These are phyloP conservation scores for Candida gorgasii DNA, from an alignment of 805 yeast species.

Conservation along the genomic window DNA sequence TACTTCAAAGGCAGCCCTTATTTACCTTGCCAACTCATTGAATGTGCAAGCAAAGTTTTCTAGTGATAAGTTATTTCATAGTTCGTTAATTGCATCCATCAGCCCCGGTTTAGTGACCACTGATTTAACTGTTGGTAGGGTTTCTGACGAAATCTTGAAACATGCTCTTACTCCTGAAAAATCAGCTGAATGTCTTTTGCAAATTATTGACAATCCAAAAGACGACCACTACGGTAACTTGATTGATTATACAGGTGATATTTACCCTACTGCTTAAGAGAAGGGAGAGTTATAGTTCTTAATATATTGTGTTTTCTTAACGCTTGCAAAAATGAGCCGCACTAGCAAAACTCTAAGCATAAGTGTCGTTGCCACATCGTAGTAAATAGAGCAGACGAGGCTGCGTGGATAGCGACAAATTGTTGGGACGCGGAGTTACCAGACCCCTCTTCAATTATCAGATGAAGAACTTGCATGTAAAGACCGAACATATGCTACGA, in stretches of 20 bases:
- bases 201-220: too few species aligned
- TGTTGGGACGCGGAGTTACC: slow-evolving; percentile 2
- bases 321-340: too few species aligned
- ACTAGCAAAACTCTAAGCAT: too few species aligned
- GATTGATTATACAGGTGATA: too few species aligned
- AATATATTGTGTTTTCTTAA: too few species aligned
- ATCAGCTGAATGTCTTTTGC: background rate
- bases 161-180: background rate
- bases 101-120: slow-evolving; percentile 11
- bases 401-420: background rate
- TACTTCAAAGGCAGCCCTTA: slow-evolving; percentile 36
- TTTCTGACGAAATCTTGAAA: background rate
- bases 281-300: too few species aligned
- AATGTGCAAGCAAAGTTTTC: background rate
- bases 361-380: too few species aligned
- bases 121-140: background rate
- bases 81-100: background rate
- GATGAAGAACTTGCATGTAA: background rate
- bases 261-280: too few species aligned
- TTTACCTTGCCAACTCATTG: slow-evolving; percentile 18
- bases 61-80: background rate
- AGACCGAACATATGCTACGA: background rate
- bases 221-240: too few species aligned
- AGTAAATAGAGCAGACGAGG: too few species aligned
- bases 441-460: background rate